phyloP scores from a whole-genome alignment of 139 green algal species.

The Chlamydomonas applanata region DNA sequence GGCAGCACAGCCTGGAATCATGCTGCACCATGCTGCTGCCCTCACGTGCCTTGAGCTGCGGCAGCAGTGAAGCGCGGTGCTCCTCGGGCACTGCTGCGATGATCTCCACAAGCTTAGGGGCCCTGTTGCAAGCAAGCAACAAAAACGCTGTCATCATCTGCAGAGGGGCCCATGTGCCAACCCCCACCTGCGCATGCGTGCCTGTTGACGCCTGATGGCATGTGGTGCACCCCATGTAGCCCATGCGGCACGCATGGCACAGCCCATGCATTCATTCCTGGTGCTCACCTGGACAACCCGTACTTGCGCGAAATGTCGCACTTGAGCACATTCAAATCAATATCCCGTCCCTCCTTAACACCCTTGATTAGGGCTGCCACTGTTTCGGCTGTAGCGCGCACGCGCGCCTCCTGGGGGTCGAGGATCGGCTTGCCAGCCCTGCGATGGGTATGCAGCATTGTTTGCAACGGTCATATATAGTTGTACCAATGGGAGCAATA shows the following conservation, averaged over 20 bases:
- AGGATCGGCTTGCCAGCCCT: not conserved
- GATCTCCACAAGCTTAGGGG: constrained; percentile 97
- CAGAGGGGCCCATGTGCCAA: not conserved
- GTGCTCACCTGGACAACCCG: constrained; percentile 12
- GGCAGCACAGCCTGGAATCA: too few species aligned
- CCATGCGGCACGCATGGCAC: not conserved
- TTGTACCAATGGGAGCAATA: too few species aligned
- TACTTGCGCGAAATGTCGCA: constrained; percentile 39
- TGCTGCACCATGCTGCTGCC: not conserved
- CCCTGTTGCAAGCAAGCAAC: constrained; percentile 5
- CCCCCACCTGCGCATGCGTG: too few species aligned
- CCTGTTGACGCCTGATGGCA: not conserved
- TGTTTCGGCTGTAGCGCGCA: constrained; percentile 80
- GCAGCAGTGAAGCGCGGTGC: constrained; percentile 78
- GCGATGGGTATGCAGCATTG: not conserved
- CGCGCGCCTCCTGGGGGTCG: constrained; percentile 52
- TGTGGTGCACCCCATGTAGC: too few species aligned
- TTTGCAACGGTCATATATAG: too few species aligned
- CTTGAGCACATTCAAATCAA: constrained; percentile 80
- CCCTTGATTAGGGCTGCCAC: constrained; percentile 66
- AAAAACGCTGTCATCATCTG: constrained; percentile 48
- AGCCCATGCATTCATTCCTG: not conserved
- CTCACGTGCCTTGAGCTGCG: constrained; percentile 46
- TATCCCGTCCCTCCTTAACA: constrained; percentile 67
- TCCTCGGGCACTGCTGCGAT: constrained; percentile 96